Evolutionary conservation across 2,329 filamentous ascomycete species (phyloP), one percentile per base, ranked within the genome.

Genomic region (Leptodontidium sp.): DNA sequence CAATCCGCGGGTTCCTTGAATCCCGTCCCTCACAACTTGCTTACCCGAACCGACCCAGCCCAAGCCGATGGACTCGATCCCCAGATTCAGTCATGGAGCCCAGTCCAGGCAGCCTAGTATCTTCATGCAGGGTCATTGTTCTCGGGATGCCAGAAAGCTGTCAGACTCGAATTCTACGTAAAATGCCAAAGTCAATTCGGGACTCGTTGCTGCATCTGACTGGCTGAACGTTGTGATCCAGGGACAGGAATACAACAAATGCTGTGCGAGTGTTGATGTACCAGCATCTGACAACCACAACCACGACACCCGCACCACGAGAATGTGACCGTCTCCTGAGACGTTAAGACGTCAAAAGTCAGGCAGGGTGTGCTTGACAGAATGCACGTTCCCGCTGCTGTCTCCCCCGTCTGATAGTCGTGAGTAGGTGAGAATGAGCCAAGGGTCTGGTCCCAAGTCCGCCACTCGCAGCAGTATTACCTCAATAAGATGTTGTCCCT

Each of bases 301-400:
- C 6, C 29, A 32, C 29, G 6, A 32, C 29, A 32, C 29, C 69
- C 64, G 67, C 67, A 67, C 59, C 64, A 67, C 67, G 67, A 70
- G 65, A 70, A 69, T 62, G 32, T 29, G 38, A 64, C 52, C 66
- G 66, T 50, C 43, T 53, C 32, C 47, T 61, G 26, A 64, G 29
- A 38, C 61, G 26, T 49, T 17, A 29, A 62, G 24, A 62, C 43
- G 26, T 62, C 59, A 32, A 47, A 45, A 62, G 40, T 35, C 3
- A 35, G 29, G 43, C 59, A 50, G 43, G 43, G 29, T 50, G 47
- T 26, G 49, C 61, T 59, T 63, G 63, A 65, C 40, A 66, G 58
- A 63, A 57, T 66, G 67, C 67, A 50, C 15, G 32, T 32, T 47
- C 50, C 67, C 63, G 50, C 52, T 35, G 59, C 43, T 62, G 24